phyloP scores from a whole-genome alignment of 2,329 filamentous ascomycete genomes.

The Calonectria pseudoturangicola region DNA sequence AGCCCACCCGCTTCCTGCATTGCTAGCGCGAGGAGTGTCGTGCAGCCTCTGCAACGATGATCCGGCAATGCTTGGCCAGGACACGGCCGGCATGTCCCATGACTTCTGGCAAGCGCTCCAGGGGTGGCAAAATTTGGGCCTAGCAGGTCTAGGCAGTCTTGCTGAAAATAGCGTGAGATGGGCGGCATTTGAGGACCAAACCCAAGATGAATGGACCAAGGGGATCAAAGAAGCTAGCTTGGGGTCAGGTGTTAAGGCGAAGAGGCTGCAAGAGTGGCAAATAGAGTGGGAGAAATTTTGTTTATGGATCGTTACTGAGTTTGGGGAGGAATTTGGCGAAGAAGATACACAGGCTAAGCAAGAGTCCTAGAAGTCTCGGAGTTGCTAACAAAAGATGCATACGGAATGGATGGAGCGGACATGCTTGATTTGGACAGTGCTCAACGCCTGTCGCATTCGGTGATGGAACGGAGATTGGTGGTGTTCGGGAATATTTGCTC shows the following conservation, averaged over 20 bases:
- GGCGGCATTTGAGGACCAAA: conserved; percentile 91
- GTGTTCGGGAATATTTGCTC: conserved; percentile 29
- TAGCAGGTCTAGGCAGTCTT: conserved; percentile 89
- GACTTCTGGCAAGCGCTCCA: conserved; percentile 97
- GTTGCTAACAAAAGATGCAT: neutral
- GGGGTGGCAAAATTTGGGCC: conserved; percentile 92
- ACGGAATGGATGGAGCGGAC: neutral
- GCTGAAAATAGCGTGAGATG: conserved; percentile 95
- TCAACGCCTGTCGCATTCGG: conserved; percentile 32
- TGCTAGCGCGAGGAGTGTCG: conserved; percentile 88
- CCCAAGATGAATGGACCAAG: conserved; percentile 80
- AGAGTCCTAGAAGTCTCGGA: neutral
- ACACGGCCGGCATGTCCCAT: conserved; percentile 87
- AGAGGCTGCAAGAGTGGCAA: conserved; percentile 85
- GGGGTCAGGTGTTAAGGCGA: conserved; percentile 81
- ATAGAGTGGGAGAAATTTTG: conserved; percentile 92
- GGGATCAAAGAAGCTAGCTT: conserved; percentile 84
- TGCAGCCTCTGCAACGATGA: conserved; percentile 94
- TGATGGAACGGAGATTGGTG: neutral
- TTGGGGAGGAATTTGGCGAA: conserved; percentile 75
- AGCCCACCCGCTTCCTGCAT: conserved; percentile 86
- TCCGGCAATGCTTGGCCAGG: conserved; percentile 90
- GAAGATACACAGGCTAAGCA: conserved; percentile 40
- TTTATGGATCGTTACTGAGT: conserved; percentile 90
- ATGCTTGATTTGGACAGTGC: conserved; percentile 8